phyloP scores from a whole-genome alignment of 106 monocot species.

The Chionographis japonica region DNA sequence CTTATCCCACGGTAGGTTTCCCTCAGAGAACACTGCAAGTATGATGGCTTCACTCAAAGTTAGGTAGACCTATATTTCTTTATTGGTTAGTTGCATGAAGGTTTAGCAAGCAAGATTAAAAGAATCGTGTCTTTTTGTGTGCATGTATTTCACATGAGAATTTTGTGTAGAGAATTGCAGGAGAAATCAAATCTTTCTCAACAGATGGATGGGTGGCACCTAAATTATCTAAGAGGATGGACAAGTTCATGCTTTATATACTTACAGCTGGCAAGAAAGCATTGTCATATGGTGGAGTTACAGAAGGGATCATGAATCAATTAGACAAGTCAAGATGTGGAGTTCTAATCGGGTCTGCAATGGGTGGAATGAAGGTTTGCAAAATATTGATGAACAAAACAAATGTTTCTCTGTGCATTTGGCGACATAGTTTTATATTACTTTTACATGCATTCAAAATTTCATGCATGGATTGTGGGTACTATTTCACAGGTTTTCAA shows the following conservation, averaged over 20 bases:
- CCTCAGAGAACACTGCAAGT: neutral
- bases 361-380: conserved; percentile 81
- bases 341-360: conserved; percentile 73
- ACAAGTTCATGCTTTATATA: conserved; percentile 81
- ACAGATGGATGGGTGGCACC: conserved; percentile 75
- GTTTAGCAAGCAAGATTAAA: no score
- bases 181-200: conserved; percentile 76
- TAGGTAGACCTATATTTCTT: no score
- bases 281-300: conserved; percentile 58
- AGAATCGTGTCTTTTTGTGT: no score
- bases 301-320: conserved; percentile 48
- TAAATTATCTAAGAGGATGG: conserved; percentile 69
- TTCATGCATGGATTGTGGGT: neutral
- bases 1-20: conserved; percentile 57
- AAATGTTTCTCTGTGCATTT: no score
- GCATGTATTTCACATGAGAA: conserved; percentile 1
- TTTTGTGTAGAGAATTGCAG: conserved; percentile 63
- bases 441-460: neutral
- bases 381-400: neutral
- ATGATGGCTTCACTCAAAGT: no score
- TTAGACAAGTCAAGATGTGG: conserved; percentile 72
- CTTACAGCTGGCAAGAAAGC: conserved; percentile 82
- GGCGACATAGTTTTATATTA: neutral
- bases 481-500: conserved; percentile 44
- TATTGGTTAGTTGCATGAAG: no score